Evolutionary conservation across 495 filamentous ascomycete species (phyloP).

Genomic region (Aspergillus campestris): DNA sequence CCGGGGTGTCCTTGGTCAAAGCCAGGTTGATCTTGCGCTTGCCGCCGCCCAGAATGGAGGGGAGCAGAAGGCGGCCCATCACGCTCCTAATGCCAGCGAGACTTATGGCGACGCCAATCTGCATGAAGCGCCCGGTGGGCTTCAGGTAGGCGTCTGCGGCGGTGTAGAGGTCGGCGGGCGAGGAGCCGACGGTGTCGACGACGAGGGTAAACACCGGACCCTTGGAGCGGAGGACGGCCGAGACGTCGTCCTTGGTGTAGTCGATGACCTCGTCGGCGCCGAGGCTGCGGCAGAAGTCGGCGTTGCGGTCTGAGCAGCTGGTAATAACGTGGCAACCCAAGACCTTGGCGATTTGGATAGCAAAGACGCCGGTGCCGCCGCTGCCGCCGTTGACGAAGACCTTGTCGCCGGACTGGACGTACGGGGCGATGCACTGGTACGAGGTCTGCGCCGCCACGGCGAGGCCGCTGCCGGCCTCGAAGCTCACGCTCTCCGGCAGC

Average conservation of each 20-base stretch:
- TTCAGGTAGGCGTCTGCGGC: slow-evolving; percentile 48
- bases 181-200: slow-evolving; percentile 55
- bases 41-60: slow-evolving; percentile 58
- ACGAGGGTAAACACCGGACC: slow-evolving; percentile 48
- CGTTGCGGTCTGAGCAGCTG: slow-evolving; percentile 51
- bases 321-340: slow-evolving; percentile 55
- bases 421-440: slow-evolving; percentile 47
- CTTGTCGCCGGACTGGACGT: slow-evolving; percentile 44
- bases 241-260: slow-evolving; percentile 48
- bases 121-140: slow-evolving; percentile 44
- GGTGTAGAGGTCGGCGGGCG: slow-evolving; percentile 44
- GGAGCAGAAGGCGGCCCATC: slow-evolving; percentile 29
- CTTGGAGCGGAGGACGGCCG: slow-evolving; percentile 35
- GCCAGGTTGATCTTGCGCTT: slow-evolving; percentile 45
- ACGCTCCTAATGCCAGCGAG: no score
- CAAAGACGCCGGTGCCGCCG: slow-evolving; percentile 53
- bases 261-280: slow-evolving; percentile 65
- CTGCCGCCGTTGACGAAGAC: slow-evolving; percentile 64
- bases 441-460: slow-evolving; percentile 50
- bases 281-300: slow-evolving; percentile 45
- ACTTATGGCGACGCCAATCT: slow-evolving; percentile 41
- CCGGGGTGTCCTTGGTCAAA: slow-evolving; percentile 25
- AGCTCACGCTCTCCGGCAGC: slow-evolving; percentile 43
- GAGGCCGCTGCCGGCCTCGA: slow-evolving; percentile 41
- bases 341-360: slow-evolving; percentile 58